Evolutionary conservation across 2,329 filamentous ascomycete genomes (phyloP), one percentile per base, ranked within the genome.

Genomic region (Colletotrichum salicis): DNA sequence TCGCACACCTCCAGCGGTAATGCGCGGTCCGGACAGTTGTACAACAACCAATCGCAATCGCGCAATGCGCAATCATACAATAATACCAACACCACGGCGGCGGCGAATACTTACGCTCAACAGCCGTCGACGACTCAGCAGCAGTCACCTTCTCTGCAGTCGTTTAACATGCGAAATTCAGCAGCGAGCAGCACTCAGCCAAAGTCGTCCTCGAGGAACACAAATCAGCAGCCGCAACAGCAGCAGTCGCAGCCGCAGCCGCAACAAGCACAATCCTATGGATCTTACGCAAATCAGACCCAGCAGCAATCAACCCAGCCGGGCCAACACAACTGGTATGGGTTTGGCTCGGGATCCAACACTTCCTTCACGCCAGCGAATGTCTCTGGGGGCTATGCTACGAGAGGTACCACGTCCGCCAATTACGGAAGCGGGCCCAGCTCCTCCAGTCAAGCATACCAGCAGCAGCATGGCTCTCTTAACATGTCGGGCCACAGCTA

Each of bases 111-210:
- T 5, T 66, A 65, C 11, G 24, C 45, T 12, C 37, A 75, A 19
- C 41, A 66, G 2, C 56, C 74, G 19, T 63, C 77, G 15, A 71
- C 74, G 15, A 73, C 77, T n/a, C 75, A 74, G 15, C 79, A 80
- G 55, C 77, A 79, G 73, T 65, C 78, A 27, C 60, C 70, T 2
- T 73, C 76, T 8, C 70, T 72, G 19, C 76, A 76, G 62, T 77
- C 75, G 52, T 76, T 77, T 5, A 73, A 76, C 56, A 75, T 76
- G 69, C 75, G 63, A 64, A 41, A 41, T 69, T 55, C 67, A 66
- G 19, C 73, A 67, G 19, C 71, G n/a, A 56, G 27, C 6, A 15
- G 22, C 22, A 54, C 35, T 33, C 58, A 63, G 11, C n/a, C 45
- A 13, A 59, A 41, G n/a, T 45, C 71, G 0, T 45, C 60, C 19